Conservation (phyloP, 306 rosid genomes). For the Oemleria cerasiformis region DNA sequence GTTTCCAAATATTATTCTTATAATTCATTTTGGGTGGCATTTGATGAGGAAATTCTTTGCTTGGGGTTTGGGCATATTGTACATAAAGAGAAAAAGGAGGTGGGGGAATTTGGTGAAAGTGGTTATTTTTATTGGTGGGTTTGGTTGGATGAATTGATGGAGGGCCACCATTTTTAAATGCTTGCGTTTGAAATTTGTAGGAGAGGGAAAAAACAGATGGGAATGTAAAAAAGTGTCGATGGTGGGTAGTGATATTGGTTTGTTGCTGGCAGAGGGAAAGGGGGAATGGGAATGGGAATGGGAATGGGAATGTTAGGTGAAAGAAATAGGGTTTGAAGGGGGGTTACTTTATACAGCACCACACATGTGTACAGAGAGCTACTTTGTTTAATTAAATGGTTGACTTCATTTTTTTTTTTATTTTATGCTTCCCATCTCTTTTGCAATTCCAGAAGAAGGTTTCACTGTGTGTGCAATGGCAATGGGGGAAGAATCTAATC, state of each 20-base stretch:
- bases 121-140: slow-evolving; percentile 53
- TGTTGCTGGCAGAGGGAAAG: slow-evolving; percentile 13
- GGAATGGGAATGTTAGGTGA: slow-evolving; percentile 30
- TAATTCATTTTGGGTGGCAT: slow-evolving; percentile 26
- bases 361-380: slow-evolving; percentile 42
- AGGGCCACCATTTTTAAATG: slow-evolving; percentile 37
- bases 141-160: slow-evolving; percentile 48
- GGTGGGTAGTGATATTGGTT: slow-evolving; percentile 26
- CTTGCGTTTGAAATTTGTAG: slow-evolving; percentile 31
- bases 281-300: slow-evolving; percentile 25
- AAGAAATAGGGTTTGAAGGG: slow-evolving; percentile 23
- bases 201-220: slow-evolving; percentile 14
- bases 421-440: not conserved
- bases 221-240: slow-evolving; percentile 14
- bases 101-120: slow-evolving; percentile 47
- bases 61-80: slow-evolving; percentile 54
- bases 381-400: slow-evolving; percentile 30
- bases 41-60: slow-evolving; percentile 54
- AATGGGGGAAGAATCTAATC: slow-evolving; percentile 12
- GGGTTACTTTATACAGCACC: slow-evolving; percentile 33
- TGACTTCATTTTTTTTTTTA: slow-evolving; percentile 28
- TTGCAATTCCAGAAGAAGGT: not conserved
- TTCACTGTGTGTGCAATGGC: not conserved
- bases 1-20: slow-evolving; percentile 23
- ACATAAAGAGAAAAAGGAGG: slow-evolving; percentile 39